These are phyloP conservation scores for Keqinozyma sinolaborantium DNA, from an alignment of 1,139 yeast species.

Conservation along the genomic window DNA sequence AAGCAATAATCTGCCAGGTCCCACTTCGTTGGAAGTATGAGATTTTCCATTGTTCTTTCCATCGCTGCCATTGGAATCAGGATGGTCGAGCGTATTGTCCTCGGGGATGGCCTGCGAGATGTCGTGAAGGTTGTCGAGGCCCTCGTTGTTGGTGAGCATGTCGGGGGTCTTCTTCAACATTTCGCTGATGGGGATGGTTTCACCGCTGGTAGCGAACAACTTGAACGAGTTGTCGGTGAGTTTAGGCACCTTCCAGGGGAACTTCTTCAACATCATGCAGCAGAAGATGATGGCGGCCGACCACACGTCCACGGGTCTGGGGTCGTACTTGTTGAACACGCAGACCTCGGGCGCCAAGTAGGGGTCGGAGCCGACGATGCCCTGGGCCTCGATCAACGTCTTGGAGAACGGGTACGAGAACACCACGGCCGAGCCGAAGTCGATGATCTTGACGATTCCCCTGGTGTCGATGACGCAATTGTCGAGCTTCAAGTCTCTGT, in stretches of 20 bases:
- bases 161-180: slow-evolving; percentile 39
- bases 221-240: slow-evolving; percentile 80
- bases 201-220: slow-evolving; percentile 51
- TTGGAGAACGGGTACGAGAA: slow-evolving; percentile 88
- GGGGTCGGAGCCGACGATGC: slow-evolving; percentile 93
- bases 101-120: slow-evolving; percentile 16
- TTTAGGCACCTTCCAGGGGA: slow-evolving; percentile 98
- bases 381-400: slow-evolving; percentile 76
- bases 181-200: slow-evolving; percentile 37
- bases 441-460: slow-evolving; percentile 88
- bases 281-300: slow-evolving; percentile 89
- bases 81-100: slow-evolving; percentile 2
- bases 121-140: slow-evolving; percentile 22
- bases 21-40: slow-evolving; percentile 59
- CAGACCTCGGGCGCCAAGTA: slow-evolving; percentile 94
- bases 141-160: slow-evolving; percentile 9
- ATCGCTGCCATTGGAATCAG: slow-evolving; percentile 13
- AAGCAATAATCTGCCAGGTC: slow-evolving; percentile 64
- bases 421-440: slow-evolving; percentile 93
- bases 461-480: slow-evolving; percentile 84
- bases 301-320: slow-evolving; percentile 95
- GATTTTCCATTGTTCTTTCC: slow-evolving; percentile 24
- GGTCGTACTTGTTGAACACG: slow-evolving; percentile 77
- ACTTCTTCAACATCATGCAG: slow-evolving; percentile 90
- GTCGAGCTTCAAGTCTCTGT: slow-evolving; percentile 88